Evolutionary conservation across 768 basidiomycete species (phyloP).

Genomic region (Roridomyces roridus): DNA sequence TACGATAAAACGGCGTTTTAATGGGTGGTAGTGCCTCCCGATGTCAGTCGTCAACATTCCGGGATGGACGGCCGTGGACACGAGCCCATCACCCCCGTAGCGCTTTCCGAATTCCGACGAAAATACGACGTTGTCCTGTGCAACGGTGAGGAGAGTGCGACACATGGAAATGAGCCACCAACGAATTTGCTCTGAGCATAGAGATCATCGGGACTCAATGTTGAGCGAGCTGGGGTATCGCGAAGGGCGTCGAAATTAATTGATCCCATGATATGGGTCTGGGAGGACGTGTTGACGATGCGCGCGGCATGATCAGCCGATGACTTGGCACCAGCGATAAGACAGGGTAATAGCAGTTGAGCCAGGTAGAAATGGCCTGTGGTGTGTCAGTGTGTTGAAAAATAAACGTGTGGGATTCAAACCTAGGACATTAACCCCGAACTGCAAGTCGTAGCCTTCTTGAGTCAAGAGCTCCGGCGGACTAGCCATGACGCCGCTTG

Average conservation of each 20-base stretch:
- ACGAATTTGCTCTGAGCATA: constrained; percentile 9
- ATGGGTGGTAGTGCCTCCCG: constrained; percentile 1
- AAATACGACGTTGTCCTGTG: background rate
- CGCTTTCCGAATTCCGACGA: background rate
- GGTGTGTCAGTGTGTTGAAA: no score
- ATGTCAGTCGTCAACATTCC: constrained; percentile 5
- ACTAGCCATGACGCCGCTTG: constrained; percentile 5
- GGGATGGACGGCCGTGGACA: constrained; percentile 2
- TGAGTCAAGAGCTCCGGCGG: no score
- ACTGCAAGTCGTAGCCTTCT: constrained; percentile 2
- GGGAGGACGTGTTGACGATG: constrained; percentile 1
- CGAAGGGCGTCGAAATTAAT: background rate
- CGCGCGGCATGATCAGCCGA: background rate
- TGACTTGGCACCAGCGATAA: background rate
- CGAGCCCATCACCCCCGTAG: background rate
- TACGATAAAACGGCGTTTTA: constrained; percentile 1
- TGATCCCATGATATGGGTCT: background rate
- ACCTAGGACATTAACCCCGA: constrained; percentile 1
- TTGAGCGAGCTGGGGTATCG: background rate
- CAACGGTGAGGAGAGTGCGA: background rate
- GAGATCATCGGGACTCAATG: constrained; percentile 7
- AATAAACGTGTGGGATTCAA: no score
- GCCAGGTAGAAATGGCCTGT: constrained; percentile 4
- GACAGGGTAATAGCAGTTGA: background rate
- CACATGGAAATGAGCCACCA: no score